Base-by-base conservation (phyloP, 176 grass and related monocot genomes). In the Panicum miliaceum region DNA sequence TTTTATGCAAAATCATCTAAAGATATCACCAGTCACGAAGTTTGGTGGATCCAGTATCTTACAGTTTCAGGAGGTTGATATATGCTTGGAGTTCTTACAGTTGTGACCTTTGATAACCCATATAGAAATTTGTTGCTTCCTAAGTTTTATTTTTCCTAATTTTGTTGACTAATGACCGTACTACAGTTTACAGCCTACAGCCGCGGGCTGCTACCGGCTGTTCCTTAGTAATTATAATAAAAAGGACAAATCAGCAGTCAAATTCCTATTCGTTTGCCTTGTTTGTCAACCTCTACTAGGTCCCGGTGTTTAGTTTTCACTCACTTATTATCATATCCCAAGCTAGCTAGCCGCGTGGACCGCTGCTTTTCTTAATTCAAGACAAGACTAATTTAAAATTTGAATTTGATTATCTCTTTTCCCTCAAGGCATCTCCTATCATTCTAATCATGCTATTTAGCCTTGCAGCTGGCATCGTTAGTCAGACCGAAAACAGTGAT, bases 221-320 rank as follows among this genome's bases (percentile, higher is more conserved):
- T 20, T 37, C 18, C 51, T 54, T 22, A 2, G 0, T 25, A 67
- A 20, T 34, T 57, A 36, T 54, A 13, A 12, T 57, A 22, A 29
- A 18, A 71, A 72, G 26, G 56, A 37, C 68, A 83, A 83, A 50
- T 46, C 37, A 71, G 18, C 11, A 19, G 65, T 71, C 52, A 80
- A 37, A 37, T 42, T 59, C 18, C 4, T 26, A 20, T 6, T 69
- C 5, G 3, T 58, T 41, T 58, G 36, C 16, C 25, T 22, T 22
- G 36, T 82, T 32, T 61, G 52, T 73, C 41, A 73, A 73, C 27
- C 7, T 11, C 58, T 78, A 36, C 40, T 13, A 22, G 14, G 26
- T 32, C 56, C 56, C n/a, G 22, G 27, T 68, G 29, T 3, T 12
- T 46, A 12, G 41, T 1, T 7, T n/a, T 38, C 35, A 47, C 9